These are phyloP conservation scores for Fraxinus velutina DNA, from an alignment of 305 asterid genomes.

Conservation along the genomic window DNA sequence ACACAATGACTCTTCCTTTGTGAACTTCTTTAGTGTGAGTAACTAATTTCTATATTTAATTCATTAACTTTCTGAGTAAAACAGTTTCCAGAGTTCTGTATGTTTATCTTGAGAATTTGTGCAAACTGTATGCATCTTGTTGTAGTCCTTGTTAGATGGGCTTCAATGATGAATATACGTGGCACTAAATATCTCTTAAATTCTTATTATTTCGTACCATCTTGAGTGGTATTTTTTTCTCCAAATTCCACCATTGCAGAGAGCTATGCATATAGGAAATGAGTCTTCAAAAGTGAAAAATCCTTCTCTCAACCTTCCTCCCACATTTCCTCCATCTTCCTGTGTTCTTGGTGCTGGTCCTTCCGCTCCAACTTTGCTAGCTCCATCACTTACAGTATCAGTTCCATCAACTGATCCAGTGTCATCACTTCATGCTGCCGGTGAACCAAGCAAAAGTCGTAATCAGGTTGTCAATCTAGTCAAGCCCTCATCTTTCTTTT, in stretches of 20 bases:
- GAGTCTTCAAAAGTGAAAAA: neutral
- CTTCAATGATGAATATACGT: neutral
- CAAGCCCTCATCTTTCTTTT: neutral
- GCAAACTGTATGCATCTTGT: neutral
- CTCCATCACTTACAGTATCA: neutral
- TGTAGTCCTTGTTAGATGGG: neutral
- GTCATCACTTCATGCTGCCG: neutral
- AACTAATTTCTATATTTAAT: neutral
- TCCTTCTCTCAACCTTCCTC: neutral
- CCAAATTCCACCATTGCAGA: neutral
- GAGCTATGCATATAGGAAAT: neutral
- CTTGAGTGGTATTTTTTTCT: neutral
- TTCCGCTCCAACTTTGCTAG: neutral
- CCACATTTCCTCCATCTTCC: neutral
- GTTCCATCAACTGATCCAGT: neutral
- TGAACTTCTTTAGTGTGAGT: slow-evolving; percentile 33
- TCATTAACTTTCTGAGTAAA: neutral
- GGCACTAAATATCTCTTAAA: neutral
- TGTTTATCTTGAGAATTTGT: neutral
- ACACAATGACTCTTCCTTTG: slow-evolving; percentile 34
- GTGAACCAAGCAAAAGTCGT: neutral
- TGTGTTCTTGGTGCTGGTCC: neutral
- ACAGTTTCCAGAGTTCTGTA: neutral
- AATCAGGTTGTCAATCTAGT: neutral
- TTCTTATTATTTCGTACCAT: neutral